Conservation (phyloP, 345 rosid genomes). For the Corchorus olitorius region DNA sequence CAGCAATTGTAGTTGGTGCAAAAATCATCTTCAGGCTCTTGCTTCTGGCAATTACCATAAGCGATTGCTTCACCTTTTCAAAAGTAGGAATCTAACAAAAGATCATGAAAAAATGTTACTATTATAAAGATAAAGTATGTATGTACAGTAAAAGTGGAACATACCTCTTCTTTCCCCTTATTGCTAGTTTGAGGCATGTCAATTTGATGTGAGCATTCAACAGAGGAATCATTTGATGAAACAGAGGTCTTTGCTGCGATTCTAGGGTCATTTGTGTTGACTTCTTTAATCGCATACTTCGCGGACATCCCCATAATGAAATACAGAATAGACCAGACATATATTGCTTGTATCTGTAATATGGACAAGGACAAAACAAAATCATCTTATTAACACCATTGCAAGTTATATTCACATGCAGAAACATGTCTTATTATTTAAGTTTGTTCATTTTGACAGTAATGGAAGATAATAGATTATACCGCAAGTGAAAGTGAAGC, state of each 20-base stretch:
- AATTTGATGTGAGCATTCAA: conserved; percentile 25
- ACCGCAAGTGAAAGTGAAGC: conserved; percentile 72
- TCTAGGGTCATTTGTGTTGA: conserved; percentile 9
- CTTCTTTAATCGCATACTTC: background rate
- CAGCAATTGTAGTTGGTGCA: conserved; percentile 65
- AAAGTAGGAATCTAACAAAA: conserved; percentile 33
- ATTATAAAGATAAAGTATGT: too few species aligned
- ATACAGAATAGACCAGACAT: conserved; percentile 63
- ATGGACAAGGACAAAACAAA: background rate
- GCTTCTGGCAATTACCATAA: conserved; percentile 25
- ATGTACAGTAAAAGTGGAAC: background rate
- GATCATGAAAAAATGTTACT: background rate
- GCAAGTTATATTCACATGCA: background rate
- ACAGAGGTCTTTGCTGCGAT: conserved; percentile 9
- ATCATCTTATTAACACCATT: background rate
- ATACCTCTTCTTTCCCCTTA: conserved; percentile 4
- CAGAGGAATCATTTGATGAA: conserved; percentile 27
- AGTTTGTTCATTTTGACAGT: background rate
- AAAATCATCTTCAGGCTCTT: conserved; percentile 46
- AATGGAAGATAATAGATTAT: conserved; percentile 8
- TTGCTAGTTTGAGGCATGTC: conserved; percentile 46
- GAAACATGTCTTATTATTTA: too few species aligned
- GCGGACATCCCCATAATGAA: conserved; percentile 52
- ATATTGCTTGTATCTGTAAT: conserved; percentile 57
- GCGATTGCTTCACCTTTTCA: conserved; percentile 31